Conservation (phyloP, 345 rosid species). For the Triadica sebifera region DNA sequence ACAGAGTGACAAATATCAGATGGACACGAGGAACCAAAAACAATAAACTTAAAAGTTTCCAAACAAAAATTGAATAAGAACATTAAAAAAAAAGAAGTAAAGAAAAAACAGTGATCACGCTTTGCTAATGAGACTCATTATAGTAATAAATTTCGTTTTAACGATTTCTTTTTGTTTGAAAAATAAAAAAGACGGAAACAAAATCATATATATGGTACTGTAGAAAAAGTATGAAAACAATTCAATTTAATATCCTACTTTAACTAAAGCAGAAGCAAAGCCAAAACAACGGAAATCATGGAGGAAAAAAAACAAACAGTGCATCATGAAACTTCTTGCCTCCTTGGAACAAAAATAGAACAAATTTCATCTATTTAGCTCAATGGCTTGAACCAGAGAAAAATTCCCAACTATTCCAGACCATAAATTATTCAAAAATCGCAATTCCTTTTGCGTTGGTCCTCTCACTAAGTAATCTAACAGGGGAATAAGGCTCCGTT, state of each 20-base stretch:
- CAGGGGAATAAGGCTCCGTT: background rate
- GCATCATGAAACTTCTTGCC: background rate
- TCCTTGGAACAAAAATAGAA: background rate
- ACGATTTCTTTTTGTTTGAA: background rate
- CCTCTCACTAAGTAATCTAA: background rate
- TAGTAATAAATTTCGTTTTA: conserved; percentile 21
- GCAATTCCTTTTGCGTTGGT: background rate
- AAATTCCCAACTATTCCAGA: background rate
- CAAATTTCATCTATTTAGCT: background rate
- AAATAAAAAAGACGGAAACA: conserved; percentile 31
- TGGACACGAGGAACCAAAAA: background rate
- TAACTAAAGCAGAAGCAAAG: conserved; percentile 36
- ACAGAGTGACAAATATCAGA: background rate
- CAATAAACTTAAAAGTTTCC: background rate
- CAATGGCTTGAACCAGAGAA: background rate
- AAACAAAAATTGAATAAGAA: background rate
- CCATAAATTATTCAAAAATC: background rate
- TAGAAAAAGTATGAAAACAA: conserved; percentile 35
- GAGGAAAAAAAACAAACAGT: background rate
- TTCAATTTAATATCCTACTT: conserved; percentile 27
- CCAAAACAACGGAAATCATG: conserved; percentile 1
- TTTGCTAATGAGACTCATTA: conserved; percentile 40
- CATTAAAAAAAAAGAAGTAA: background rate
- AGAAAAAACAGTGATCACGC: conserved; percentile 19
- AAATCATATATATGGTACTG: conserved; percentile 44